Conservation (phyloP, 1,284 basidiomycete species). For the Wallemia hederae region DNA sequence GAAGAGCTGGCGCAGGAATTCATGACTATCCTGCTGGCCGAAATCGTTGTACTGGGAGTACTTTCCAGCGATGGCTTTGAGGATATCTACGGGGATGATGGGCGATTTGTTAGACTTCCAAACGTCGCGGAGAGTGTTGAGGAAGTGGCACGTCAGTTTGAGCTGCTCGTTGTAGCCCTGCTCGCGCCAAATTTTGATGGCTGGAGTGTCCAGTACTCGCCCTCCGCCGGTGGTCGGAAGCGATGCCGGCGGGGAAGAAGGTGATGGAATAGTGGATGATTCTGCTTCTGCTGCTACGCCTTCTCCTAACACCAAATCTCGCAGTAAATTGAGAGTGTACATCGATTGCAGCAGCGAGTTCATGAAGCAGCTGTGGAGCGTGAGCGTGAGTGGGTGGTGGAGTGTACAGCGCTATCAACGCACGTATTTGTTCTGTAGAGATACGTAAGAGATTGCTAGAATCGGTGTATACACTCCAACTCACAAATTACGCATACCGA, state of each 20-base stretch:
- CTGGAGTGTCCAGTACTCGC: not conserved
- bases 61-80: not conserved
- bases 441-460: not conserved
- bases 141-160: not conserved
- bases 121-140: not conserved
- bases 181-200: not conserved
- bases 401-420: not conserved
- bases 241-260: not conserved
- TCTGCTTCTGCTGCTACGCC: not conserved
- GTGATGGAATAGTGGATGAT: not conserved
- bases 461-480: not conserved
- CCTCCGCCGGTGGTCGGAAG: not conserved
- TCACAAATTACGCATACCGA: not conserved
- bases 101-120: not conserved
- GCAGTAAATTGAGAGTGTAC: not conserved
- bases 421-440: not conserved
- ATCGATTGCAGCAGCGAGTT: not conserved
- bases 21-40: slow-evolving; percentile 13
- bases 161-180: not conserved
- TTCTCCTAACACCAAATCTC: not conserved
- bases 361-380: not conserved
- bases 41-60: slow-evolving; percentile 10
- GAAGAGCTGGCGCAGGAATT: slow-evolving; percentile 12
- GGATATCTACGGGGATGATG: not conserved
- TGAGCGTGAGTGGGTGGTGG: not conserved